Evolutionary conservation across 2,329 filamentous ascomycete species (phyloP).

Genomic region (Fonsecaea monophora): DNA sequence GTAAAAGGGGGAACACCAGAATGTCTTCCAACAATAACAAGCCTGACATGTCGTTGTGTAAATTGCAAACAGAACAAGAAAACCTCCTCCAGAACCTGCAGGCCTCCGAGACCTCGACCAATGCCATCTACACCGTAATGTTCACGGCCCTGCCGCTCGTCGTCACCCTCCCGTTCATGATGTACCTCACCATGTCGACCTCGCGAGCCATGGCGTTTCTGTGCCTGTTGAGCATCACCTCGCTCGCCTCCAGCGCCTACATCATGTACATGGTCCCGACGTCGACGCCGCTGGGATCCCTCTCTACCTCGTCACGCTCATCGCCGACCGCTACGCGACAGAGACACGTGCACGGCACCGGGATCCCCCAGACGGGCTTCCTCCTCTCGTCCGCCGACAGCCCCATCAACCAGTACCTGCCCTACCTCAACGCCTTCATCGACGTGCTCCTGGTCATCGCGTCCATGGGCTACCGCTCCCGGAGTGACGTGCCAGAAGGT

Average conservation of each 20-base stretch:
- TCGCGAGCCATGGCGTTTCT: slow-evolving; percentile 27
- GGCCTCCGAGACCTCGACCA: slow-evolving; percentile 29
- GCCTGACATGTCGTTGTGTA: slow-evolving; percentile 1
- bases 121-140: slow-evolving; percentile 35
- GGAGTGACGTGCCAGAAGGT: slow-evolving; percentile 30
- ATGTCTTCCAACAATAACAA: neutral
- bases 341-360: slow-evolving; percentile 12
- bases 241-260: slow-evolving; percentile 36
- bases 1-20: neutral
- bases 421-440: slow-evolving; percentile 35
- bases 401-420: slow-evolving; percentile 33
- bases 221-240: slow-evolving; percentile 38
- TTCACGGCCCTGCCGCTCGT: slow-evolving; percentile 37
- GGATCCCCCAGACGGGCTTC: neutral
- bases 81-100: slow-evolving; percentile 35
- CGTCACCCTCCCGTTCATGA: slow-evolving; percentile 35
- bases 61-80: slow-evolving; percentile 37
- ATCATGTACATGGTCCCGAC: slow-evolving; percentile 36
- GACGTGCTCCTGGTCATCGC: slow-evolving; percentile 30
- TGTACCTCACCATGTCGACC: slow-evolving; percentile 29
- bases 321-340: slow-evolving; percentile 4
- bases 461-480: slow-evolving; percentile 23
- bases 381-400: slow-evolving; percentile 24
- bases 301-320: slow-evolving; percentile 4
- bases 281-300: slow-evolving; percentile 11